Evolutionary conservation across 768 basidiomycete species (phyloP), one percentile per base, ranked within the genome.

Genomic region (Suillus brevipes): DNA sequence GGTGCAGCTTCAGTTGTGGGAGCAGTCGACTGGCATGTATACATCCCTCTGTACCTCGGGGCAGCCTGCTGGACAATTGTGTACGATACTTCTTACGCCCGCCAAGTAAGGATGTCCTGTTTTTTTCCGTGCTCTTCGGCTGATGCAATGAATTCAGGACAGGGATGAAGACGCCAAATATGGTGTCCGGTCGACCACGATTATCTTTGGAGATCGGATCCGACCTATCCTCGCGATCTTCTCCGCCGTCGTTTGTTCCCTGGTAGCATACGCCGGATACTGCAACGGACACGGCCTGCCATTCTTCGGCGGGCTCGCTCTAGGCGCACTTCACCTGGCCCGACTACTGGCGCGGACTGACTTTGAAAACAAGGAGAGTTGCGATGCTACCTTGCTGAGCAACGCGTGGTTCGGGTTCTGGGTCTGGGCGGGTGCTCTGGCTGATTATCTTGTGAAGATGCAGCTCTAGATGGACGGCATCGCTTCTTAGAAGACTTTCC

Each of bases 151-250:
- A 14, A 84, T 65, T 73, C 82, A 92, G 79, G 92, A 94, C 75
- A 87, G 89, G 62, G 75, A 81, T 62, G 92, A 92, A 77, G 92
- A 92, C 74, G 74, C 87, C 50, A 82, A 84, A 60, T 86, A 85
- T 64, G 89, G 89, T n/a, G 86, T 92, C 45, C 85, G 87, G 64
- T 92, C 90, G 5, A 92, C 89, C 28, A 91, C 92, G 0, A 83
- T 92, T 49, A 81, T 91, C 12, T 91, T 90, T 71, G 89, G 87
- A 12, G 75, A 79, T 4, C 81, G 82, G 74, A 85, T 89, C 40
- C 80, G 84, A 1, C 82, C 86, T 0, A 78, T 91, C 64, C 82
- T 91, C 45, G 72, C 84, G 6, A 64, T 71, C 38, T 87, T 89
- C 69, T 85, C 84, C 0, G 52, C 81, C 4, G 89, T 92, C 73